Evolutionary conservation across 2,329 filamentous ascomycete genomes (phyloP), one percentile per base, ranked within the genome.

Genomic region (Xylaria sp.): DNA sequence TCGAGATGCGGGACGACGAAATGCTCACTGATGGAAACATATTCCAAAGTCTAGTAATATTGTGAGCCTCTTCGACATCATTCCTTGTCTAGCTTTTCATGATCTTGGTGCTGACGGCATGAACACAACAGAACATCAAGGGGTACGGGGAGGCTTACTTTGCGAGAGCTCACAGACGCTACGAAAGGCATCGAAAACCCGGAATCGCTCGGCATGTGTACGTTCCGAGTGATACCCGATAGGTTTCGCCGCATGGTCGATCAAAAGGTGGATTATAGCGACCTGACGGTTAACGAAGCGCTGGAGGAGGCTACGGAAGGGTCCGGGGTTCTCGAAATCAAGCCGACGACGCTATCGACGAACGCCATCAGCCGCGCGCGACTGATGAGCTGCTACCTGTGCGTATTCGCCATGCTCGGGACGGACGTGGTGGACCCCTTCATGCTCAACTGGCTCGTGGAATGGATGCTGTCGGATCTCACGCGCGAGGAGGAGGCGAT

Each of bases 381-480:
- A 33, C 57, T 75, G 28, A 70, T 73, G 69, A 73, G 71, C 67
- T 75, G 73, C 55, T 75, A 73, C 25, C 54, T 75, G 1, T 68
- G 67, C 23, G 57, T 75, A 2, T 71, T 71, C 20, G 72, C 72
- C 18, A 74, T 74, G 69, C 62, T 74, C 1, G 73, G 73, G 3
- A 68, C 73, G 20, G 63, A 71, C 25, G 66, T 70, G 52, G 67
- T 72, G 25, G 73, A 75, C 49, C 69, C 71, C 2, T 75, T 75
- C 54, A 71, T 73, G 64, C 64, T 74, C 25, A 75, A 75, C 69
- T 75, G 73, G 73, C 72, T 75, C 28, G 62, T 75, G 31, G 73
- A 75, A 49, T 73, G 72, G 67, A 71, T 75, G 66, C 52, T 75
- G 23, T 70, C 71, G 36, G 72, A 75, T 43, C 71, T 74, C 28